Conservation (phyloP, 2,329 filamentous ascomycete species). For the Coniochaeta prunicola region DNA sequence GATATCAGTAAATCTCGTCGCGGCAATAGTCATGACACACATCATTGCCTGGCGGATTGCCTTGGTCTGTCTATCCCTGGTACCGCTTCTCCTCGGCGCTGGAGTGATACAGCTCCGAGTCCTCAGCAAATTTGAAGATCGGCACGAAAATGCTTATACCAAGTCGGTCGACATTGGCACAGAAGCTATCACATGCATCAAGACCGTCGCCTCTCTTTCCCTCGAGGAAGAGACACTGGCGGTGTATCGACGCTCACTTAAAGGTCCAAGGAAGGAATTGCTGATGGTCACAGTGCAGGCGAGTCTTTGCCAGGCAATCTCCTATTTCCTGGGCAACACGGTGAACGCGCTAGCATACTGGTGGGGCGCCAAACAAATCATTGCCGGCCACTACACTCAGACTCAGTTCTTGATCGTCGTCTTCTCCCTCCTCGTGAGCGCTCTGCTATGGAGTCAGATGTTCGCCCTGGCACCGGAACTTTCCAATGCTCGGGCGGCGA, state of each 20-base stretch:
- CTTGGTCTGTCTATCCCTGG: conserved; percentile 60
- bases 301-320: conserved; percentile 54
- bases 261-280: conserved; percentile 46
- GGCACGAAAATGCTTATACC: conserved; percentile 57
- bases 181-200: conserved; percentile 59
- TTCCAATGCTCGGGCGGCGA: conserved; percentile 55
- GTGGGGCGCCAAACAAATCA: conserved; percentile 69
- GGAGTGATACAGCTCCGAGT: conserved; percentile 63
- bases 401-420: conserved; percentile 70
- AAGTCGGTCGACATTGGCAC: conserved; percentile 57
- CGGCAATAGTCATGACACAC: conserved; percentile 60
- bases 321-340: conserved; percentile 56
- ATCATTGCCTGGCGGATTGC: conserved; percentile 72
- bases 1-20: conserved; percentile 60
- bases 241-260: conserved; percentile 45
- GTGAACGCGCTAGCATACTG: conserved; percentile 73
- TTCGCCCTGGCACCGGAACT: conserved; percentile 70
- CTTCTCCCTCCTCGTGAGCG: conserved; percentile 63
- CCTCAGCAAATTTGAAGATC: conserved; percentile 53
- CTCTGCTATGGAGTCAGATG: conserved; percentile 66
- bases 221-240: conserved; percentile 42
- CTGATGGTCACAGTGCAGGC: conserved; percentile 39
- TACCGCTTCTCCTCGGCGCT: conserved; percentile 61
- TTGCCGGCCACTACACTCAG: conserved; percentile 53
- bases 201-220: conserved; percentile 52